Evolutionary conservation across 2,329 filamentous ascomycete species (phyloP).

Genomic region (Sclerotinia borealis): DNA sequence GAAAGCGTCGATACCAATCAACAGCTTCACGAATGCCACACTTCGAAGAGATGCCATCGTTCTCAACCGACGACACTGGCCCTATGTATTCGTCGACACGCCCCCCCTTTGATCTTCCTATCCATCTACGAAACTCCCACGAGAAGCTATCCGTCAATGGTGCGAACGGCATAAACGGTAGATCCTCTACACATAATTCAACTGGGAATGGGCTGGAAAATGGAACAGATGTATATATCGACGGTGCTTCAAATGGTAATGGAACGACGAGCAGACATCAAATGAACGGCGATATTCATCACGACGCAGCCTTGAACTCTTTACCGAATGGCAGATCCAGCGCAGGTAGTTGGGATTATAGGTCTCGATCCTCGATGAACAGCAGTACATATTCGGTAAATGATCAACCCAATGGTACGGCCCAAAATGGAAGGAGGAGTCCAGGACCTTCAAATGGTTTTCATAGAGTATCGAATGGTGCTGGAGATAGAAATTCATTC

Average conservation of each 20-base stretch:
- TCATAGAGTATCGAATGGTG: constrained; percentile 20
- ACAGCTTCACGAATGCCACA: constrained; percentile 35
- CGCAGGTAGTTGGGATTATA: constrained; percentile 35
- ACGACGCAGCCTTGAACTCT: constrained; percentile 51
- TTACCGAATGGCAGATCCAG: constrained; percentile 50
- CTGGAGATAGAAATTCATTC: constrained; percentile 26
- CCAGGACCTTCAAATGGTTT: constrained; percentile 25
- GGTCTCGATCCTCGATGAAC: constrained; percentile 28
- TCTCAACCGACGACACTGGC: constrained; percentile 39
- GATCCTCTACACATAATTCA: constrained; percentile 26
- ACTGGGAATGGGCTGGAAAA: constrained; percentile 33
- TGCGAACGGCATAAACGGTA: constrained; percentile 20
- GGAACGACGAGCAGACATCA: constrained; percentile 17
- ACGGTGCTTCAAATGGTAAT: constrained; percentile 15
- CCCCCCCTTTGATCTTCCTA: constrained; percentile 33
- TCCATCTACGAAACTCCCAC: constrained; percentile 32
- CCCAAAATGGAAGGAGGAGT: constrained; percentile 30
- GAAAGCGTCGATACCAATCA: constrained; percentile 24
- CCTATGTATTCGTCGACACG: constrained; percentile 27
- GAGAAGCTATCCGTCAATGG: constrained; percentile 27
- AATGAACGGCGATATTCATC: constrained; percentile 28
- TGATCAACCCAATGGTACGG: constrained; percentile 23
- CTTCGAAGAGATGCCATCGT: constrained; percentile 45
- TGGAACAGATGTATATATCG: constrained; percentile 30
- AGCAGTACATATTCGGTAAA: constrained; percentile 30